Evolutionary conservation across 2,329 filamentous ascomycete species (phyloP).

Genomic region (Aspergillus ruber): DNA sequence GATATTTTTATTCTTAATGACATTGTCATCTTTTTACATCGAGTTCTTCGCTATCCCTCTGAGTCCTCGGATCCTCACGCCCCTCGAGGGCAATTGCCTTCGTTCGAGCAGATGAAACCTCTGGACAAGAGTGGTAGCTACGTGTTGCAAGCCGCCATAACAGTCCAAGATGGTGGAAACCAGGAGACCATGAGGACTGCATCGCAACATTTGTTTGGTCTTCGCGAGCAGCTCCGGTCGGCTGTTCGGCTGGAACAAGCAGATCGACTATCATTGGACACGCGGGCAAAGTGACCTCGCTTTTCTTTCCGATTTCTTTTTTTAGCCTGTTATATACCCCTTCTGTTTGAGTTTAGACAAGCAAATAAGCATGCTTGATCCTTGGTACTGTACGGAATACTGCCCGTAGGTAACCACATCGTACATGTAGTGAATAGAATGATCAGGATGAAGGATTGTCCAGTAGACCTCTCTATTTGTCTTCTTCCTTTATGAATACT

Average conservation of each 20-base stretch:
- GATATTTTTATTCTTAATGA: constrained; percentile 54
- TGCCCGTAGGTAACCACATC: no score
- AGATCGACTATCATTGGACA: constrained; percentile 55
- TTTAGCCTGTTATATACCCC: constrained; percentile 9
- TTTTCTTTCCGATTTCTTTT: constrained; percentile 4
- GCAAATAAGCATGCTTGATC: no score
- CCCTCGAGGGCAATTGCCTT: constrained; percentile 36
- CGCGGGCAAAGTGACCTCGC: constrained; percentile 47
- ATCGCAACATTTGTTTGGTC: constrained; percentile 48
- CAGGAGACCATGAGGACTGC: constrained; percentile 49
- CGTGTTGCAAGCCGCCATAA: constrained; percentile 52
- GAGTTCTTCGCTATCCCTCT: constrained; percentile 44
- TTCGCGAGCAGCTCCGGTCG: constrained; percentile 50
- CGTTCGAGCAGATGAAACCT: constrained; percentile 41
- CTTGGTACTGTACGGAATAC: no score
- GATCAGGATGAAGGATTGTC: no score
- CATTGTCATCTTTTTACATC: constrained; percentile 51
- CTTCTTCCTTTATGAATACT: no score
- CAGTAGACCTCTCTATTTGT: no score
- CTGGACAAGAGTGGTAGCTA: constrained; percentile 54
- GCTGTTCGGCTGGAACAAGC: constrained; percentile 52
- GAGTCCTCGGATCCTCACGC: constrained; percentile 22
- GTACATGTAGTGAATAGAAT: no score
- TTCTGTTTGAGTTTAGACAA: not conserved
- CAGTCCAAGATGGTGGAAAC: constrained; percentile 50